Evolutionary conservation across 1,284 basidiomycete genomes (phyloP), one percentile per base, ranked within the genome.

Genomic region (Caloboletus inedulis): DNA sequence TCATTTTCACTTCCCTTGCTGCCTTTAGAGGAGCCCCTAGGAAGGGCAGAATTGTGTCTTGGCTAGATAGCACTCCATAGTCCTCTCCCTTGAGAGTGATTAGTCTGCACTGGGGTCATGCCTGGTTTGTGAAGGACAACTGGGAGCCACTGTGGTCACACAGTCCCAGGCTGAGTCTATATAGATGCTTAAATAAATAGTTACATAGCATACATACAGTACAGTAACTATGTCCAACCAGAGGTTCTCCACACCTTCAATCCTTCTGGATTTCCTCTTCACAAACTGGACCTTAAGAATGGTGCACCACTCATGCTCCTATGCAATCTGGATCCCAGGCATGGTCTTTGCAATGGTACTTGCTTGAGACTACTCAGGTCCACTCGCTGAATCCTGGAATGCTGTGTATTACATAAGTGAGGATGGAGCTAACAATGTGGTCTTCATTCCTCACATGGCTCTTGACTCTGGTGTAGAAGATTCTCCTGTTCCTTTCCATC

Each of bases 311-410:
- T 77, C 0, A 72, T 77, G 44, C 54, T 76, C 0, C 56, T 77
- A 0, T 47, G 62, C 0, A 77, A 77, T 47, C 49, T 77, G 7
- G 58, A 63, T 31, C 65, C 68, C 4, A 0, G 33, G 0, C 29
- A 62, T 41, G 75, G 74, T 2, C 58, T 75, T 0, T 74, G 65
- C 49, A 76, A 76, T 63, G 71, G 73, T 0, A 69, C 69, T 5
- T 40, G 59, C 1, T 41, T 64, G 41, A 60, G 61, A 6, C n/a
- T 72, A 0, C 8, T 36, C 4, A 18, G 35, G 5, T 36, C 18
- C 16, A 36, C 35, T 18, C 16, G 4, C 5, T 5, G 9, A 4
- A 18, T 36, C 18, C 18, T 36, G 18, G 18, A 36, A 9, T 36
- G 18, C 12, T 10, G 9, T 18, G 35, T 36, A 12, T 36, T 36